Evolutionary conservation across 208 protist species (phyloP).

Genomic region (Phytomonas sp.): DNA sequence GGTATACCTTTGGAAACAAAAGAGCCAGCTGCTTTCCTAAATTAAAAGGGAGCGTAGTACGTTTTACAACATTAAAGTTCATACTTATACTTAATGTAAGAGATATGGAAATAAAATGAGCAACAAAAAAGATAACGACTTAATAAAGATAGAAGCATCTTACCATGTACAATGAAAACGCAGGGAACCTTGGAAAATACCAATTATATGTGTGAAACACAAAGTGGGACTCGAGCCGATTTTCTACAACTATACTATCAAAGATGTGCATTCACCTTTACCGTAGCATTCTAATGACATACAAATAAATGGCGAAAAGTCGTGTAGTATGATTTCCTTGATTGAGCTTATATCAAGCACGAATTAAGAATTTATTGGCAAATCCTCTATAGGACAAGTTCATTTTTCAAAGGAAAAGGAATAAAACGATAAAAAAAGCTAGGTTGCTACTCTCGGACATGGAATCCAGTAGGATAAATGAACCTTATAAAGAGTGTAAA

Average conservation of each 20-base stretch:
- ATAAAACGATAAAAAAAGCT: conserved; percentile 9
- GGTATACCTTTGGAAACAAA: conserved; percentile 3
- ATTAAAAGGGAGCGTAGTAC: conserved; percentile 10
- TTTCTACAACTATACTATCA: not conserved
- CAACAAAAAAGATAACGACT: not conserved
- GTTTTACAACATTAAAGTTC: not conserved
- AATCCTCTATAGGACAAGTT: not conserved
- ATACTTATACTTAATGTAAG: not conserved
- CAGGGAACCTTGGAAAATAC: not conserved
- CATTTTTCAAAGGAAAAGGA: not conserved
- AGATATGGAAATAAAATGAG: not conserved
- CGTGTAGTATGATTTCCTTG: not conserved
- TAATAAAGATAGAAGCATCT: not conserved
- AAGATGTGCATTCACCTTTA: not conserved
- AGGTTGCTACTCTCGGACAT: not conserved
- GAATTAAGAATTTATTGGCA: not conserved
- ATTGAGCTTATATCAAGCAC: not conserved
- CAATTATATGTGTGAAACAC: not conserved
- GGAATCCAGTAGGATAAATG: not conserved
- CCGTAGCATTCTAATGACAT: not conserved
- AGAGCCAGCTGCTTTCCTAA: conserved; percentile 1
- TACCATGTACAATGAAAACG: not conserved
- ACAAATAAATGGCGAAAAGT: not conserved
- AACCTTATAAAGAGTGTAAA: conserved; percentile 7
- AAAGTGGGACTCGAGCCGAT: not conserved